A percentile compares a stretch with the other conserved stretches of the same genome.
Evolutionary conservation across 169 alveolate genomes (phyloP).

Genomic region (Plasmodium knowlesi): DNA sequence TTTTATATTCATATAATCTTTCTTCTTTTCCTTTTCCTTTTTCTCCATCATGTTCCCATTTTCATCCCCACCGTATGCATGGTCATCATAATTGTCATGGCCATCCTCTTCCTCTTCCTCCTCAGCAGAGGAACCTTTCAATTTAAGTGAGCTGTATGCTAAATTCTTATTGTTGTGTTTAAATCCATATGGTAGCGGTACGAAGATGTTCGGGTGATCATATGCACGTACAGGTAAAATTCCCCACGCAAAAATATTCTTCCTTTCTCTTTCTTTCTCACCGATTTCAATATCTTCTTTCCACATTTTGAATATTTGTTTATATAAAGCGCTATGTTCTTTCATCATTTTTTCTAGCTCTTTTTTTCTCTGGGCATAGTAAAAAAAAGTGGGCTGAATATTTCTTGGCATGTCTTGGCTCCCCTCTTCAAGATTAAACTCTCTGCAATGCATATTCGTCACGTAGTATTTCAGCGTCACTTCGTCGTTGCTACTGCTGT

Average conservation of each 20-base stretch:
- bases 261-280: conserved; percentile 66
- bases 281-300: conserved; percentile 78
- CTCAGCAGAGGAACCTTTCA: not conserved
- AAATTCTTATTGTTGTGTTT: conserved; percentile 84
- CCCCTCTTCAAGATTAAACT: conserved; percentile 31
- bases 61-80: not conserved
- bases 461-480: conserved; percentile 38
- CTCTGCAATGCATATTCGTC: conserved; percentile 9
- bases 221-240: conserved; percentile 91
- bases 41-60: conserved; percentile 68
- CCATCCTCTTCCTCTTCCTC: not conserved
- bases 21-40: conserved; percentile 77
- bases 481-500: conserved; percentile 24
- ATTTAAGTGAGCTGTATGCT: conserved; percentile 77
- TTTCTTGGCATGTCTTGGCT: conserved; percentile 17
- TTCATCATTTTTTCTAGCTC: conserved; percentile 43
- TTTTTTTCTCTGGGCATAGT: conserved; percentile 14
- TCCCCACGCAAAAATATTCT: conserved; percentile 90
- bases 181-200: conserved; percentile 92
- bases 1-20: conserved; percentile 83
- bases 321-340: conserved; percentile 31
- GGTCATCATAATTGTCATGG: not conserved
- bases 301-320: conserved; percentile 61
- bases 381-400: conserved; percentile 23
- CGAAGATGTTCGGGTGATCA: conserved; percentile 88